Base-by-base conservation (phyloP, 75 land plant genomes). In the Picea sitchensis region DNA sequence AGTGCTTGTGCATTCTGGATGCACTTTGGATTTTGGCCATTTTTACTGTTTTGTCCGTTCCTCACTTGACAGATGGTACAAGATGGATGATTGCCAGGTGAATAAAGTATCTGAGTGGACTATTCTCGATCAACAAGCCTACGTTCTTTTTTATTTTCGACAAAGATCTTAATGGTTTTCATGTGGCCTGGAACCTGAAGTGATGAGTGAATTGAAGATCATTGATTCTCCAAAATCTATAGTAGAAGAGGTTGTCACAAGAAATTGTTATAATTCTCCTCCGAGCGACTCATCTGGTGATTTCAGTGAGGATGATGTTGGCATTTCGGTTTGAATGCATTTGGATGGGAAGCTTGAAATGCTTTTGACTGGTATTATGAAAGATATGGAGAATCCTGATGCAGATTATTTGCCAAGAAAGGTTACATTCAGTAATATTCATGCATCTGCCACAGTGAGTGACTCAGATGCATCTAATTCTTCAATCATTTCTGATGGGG, bases 81-180 rank as follows among this genome's bases (percentile, higher is more conserved):
- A 41, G 61, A 71, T 95, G 76, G 90, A 95, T 87, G 98, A 95
- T 65, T 77, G 79, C 18, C 82, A 94, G 96, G 95, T 94, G 15
- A 73, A 56, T 36, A 76, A 76, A 34, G 89, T 89, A n/a, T 20
- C 73, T 6, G 90, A 89, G 77, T 76, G 68, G 2, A 54, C 21
- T 76, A 95, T 87, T 30, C 83, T 94, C 0, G 61, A 79, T 56
- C 88, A 89, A 64, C 81, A 87, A 56, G 96, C 96, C 17, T 94
- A 94, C 68, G 89, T 94, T 75, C 74, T 94, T 30, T 92, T 94
- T 81, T 94, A 94, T 83, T 80, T 85, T 14, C 94, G 72, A 65
- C 72, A 80, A 62, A 90, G 82, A 13, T 78, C 80, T 1, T 75
- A 80, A 11, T 91, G 89, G 89, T 81, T 83, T 84, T 87, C 87